phyloP scores from a whole-genome alignment of 371 early-diverging fungal genomes.

The Coemansia linderi region DNA sequence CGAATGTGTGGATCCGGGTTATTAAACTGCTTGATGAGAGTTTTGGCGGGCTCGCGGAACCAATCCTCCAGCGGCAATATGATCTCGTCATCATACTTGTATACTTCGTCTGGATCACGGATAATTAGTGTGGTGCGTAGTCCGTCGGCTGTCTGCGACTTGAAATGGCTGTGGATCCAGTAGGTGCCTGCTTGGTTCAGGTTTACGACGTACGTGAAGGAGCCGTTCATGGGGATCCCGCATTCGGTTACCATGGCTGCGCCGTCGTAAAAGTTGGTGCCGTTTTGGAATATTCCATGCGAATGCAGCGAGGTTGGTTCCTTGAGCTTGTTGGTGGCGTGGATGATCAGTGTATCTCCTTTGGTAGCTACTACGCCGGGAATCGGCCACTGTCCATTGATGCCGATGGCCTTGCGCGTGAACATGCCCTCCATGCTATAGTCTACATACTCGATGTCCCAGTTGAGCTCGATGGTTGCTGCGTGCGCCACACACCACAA shows the following conservation, averaged over 20 bases:
- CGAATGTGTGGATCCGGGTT: slow-evolving; percentile 36
- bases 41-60: slow-evolving; percentile 35
- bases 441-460: slow-evolving; percentile 68
- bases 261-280: slow-evolving; percentile 65
- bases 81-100: slow-evolving; percentile 72
- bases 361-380: slow-evolving; percentile 30
- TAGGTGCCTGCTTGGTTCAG: slow-evolving; percentile 68
- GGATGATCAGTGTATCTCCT: slow-evolving; percentile 64
- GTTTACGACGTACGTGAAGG: slow-evolving; percentile 65
- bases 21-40: slow-evolving; percentile 27
- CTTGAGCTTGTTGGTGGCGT: slow-evolving; percentile 63
- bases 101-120: slow-evolving; percentile 58
- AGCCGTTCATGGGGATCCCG: slow-evolving; percentile 58
- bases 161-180: slow-evolving; percentile 73
- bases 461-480: slow-evolving; percentile 60
- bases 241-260: slow-evolving; percentile 64
- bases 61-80: slow-evolving; percentile 62
- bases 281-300: slow-evolving; percentile 70
- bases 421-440: slow-evolving; percentile 64
- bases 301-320: slow-evolving; percentile 65
- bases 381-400: slow-evolving; percentile 75
- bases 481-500: background rate
- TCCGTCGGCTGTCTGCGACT: slow-evolving; percentile 79
- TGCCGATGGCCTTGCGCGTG: slow-evolving; percentile 65
- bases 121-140: slow-evolving; percentile 74